Percentiles rank a stretch among this genome's conserved stretches.
phyloP scores from a whole-genome alignment of 2,329 filamentous ascomycete species.

The Mycosphaerella sp. region DNA sequence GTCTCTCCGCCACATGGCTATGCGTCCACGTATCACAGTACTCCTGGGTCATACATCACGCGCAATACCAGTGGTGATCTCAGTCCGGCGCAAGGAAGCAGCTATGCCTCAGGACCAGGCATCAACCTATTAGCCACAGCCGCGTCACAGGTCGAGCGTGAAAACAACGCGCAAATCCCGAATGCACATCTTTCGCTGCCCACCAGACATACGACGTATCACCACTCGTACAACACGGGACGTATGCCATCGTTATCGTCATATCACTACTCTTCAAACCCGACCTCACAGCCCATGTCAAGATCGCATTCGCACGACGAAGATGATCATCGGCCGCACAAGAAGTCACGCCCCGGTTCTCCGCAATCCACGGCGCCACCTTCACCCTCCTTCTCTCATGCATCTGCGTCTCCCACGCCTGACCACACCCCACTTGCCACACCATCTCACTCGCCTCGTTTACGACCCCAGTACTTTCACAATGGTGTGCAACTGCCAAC shows the following conservation, averaged over 20 bases:
- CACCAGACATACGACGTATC: constrained; percentile 34
- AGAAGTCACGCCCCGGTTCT: constrained; percentile 87
- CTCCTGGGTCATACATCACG: constrained; percentile 52
- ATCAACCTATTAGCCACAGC: constrained; percentile 65
- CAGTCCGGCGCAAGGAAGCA: constrained; percentile 40
- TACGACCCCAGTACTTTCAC: constrained; percentile 65
- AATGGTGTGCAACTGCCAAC: constrained; percentile 76
- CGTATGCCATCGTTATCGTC: constrained; percentile 70
- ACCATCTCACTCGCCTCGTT: constrained; percentile 85
- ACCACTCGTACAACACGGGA: constrained; percentile 49
- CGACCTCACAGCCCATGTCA: constrained; percentile 69
- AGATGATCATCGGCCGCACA: constrained; percentile 71
- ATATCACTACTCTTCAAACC: constrained; percentile 54
- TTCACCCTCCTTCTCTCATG: constrained; percentile 92
- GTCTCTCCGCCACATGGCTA: constrained; percentile 92
- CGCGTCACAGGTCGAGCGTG: constrained; percentile 60
- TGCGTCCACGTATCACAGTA: constrained; percentile 51
- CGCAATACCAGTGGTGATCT: constrained; percentile 47
- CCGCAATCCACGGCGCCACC: constrained; percentile 94
- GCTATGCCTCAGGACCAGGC: constrained; percentile 47
- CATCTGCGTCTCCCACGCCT: constrained; percentile 89
- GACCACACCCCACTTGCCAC: constrained; percentile 99
- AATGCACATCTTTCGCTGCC: constrained; percentile 35
- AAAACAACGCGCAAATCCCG: constrained; percentile 44
- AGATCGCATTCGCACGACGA: constrained; percentile 78